Percentiles rank a stretch among this genome's conserved stretches.
These are phyloP conservation scores for Sporothrix pallida DNA, from an alignment of 2,329 filamentous ascomycete species.

Conservation along the genomic window DNA sequence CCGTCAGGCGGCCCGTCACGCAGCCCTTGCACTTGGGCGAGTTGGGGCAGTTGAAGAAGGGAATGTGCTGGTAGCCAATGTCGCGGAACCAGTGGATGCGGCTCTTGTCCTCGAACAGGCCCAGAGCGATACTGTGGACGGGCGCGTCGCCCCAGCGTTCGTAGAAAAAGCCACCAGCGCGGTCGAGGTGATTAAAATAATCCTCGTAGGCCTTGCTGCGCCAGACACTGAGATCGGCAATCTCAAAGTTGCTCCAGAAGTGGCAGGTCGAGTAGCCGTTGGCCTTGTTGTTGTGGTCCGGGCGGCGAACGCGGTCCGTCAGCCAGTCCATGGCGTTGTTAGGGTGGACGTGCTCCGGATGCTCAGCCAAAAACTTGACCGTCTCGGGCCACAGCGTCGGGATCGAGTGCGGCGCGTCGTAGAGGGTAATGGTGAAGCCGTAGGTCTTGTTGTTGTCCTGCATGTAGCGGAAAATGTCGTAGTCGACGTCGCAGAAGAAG, in stretches of 20 bases:
- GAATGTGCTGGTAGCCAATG: conserved; percentile 97
- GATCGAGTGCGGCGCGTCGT: conserved; percentile 87
- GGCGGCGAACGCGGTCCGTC: conserved; percentile 75
- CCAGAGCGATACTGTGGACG: conserved; percentile 91
- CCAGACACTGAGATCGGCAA: conserved; percentile 93
- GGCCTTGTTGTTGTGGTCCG: conserved; percentile 78
- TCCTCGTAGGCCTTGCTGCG: conserved; percentile 87
- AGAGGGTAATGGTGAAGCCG: conserved; percentile 97
- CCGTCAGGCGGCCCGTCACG: conserved; percentile 83
- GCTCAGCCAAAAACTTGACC: conserved; percentile 82
- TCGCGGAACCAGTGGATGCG: conserved; percentile 99
- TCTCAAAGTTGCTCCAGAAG: conserved; percentile 99
- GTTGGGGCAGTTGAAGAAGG: conserved; percentile 98
- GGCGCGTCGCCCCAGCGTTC: conserved; percentile 76
- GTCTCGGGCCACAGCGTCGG: conserved; percentile 95
- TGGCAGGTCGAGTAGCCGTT: conserved; percentile 98
- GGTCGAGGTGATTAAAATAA: conserved; percentile 94
- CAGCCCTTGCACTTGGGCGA: conserved; percentile 82
- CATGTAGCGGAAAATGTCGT: conserved; percentile 98
- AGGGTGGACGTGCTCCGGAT: conserved; percentile 78
- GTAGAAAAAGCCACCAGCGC: conserved; percentile 79
- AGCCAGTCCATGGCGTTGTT: conserved; percentile 91
- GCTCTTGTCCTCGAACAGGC: conserved; percentile 86
- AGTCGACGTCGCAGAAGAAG: conserved; percentile 99
- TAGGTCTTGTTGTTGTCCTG: conserved; percentile 98